Evolutionary conservation across 2,329 filamentous ascomycete genomes (phyloP).

Genomic region (Hawksworthiomyces lignivorus): DNA sequence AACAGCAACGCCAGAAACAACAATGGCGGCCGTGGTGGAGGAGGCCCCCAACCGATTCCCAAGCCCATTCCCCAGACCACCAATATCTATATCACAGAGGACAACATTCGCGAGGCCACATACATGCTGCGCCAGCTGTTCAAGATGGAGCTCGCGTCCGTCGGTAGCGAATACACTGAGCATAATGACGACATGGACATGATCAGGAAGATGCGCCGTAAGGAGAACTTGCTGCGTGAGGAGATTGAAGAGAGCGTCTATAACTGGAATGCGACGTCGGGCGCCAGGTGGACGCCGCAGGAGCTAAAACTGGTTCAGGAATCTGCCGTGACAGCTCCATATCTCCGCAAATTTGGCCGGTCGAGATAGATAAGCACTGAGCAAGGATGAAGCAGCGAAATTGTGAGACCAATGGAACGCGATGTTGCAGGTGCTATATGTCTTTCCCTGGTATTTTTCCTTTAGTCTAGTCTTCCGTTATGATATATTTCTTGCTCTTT

Average conservation of each 20-base stretch:
- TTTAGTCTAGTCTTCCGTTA: too few species aligned
- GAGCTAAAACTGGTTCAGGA: conserved; percentile 7
- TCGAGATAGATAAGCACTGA: too few species aligned
- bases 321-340: too few species aligned
- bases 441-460: too few species aligned
- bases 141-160: conserved; percentile 12
- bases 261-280: conserved; percentile 2
- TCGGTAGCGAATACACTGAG: conserved; percentile 8
- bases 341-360: too few species aligned
- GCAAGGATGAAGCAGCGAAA: too few species aligned
- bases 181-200: conserved; percentile 1
- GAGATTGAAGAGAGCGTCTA: conserved; percentile 8
- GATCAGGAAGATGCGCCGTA: conserved; percentile 1
- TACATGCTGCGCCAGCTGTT: conserved; percentile 12
- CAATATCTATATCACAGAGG: conserved; percentile 1
- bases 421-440: too few species aligned
- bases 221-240: conserved; percentile 8
- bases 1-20: neutral
- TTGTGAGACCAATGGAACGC: too few species aligned
- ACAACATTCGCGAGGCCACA: conserved; percentile 12
- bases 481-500: too few species aligned
- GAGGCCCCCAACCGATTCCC: too few species aligned
- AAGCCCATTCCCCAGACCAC: too few species aligned
- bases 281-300: conserved; percentile 4
- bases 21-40: too few species aligned